phyloP scores from a whole-genome alignment of 164 flowering plant genomes.

The Macadamia tetraphylla region DNA sequence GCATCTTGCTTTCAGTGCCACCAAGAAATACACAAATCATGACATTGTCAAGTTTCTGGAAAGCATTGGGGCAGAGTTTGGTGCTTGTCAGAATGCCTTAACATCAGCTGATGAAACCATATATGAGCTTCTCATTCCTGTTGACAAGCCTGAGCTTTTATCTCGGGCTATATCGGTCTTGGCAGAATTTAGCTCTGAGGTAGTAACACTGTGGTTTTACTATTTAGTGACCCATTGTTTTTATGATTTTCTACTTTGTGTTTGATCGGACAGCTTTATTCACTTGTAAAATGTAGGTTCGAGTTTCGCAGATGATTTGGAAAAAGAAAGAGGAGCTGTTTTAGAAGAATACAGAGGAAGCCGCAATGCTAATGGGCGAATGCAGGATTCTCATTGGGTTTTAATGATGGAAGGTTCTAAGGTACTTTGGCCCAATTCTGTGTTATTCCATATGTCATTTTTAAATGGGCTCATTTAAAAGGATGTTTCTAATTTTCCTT shows the following conservation, averaged over 20 bases:
- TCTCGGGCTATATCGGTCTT: constrained; percentile 82
- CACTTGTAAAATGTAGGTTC: constrained; percentile 41
- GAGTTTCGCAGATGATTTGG: constrained; percentile 82
- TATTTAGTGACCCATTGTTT: background rate
- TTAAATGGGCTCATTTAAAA: background rate
- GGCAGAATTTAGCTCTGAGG: constrained; percentile 96
- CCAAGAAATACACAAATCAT: constrained; percentile 80
- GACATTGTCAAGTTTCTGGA: constrained; percentile 87
- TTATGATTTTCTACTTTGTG: background rate
- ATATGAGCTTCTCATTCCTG: constrained; percentile 91
- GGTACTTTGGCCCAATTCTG: constrained; percentile 28
- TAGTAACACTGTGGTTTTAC: constrained; percentile 14
- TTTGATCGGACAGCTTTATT: background rate
- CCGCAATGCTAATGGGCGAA: constrained; percentile 84
- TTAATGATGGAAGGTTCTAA: constrained; percentile 92
- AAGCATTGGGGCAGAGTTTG: constrained; percentile 96
- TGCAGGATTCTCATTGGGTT: constrained; percentile 94
- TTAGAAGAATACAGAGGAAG: constrained; percentile 85
- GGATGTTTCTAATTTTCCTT: constrained; percentile 27
- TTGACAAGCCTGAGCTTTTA: constrained; percentile 83
- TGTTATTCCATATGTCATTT: background rate
- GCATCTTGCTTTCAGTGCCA: constrained; percentile 97
- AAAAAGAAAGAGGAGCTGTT: constrained; percentile 95
- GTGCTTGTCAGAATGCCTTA: constrained; percentile 95
- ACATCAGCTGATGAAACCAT: constrained; percentile 93